Percentiles rank a stretch among this genome's conserved stretches.
phyloP scores from a whole-genome alignment of 2,329 filamentous ascomycete species.

The Cytospora mali region DNA sequence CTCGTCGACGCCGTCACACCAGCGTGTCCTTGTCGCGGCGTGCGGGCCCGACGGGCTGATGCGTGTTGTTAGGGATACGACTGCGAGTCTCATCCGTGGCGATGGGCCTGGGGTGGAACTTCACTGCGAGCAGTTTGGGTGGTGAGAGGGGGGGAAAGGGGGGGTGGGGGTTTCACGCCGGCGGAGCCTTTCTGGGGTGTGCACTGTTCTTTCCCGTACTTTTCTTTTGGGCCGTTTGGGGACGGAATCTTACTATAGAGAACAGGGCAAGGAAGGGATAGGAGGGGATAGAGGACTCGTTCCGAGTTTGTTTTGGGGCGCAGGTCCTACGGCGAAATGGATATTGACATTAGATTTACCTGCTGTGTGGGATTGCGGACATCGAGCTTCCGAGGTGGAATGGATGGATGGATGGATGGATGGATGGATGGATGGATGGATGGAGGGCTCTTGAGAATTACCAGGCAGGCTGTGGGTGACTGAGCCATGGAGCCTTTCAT shows the following conservation, averaged over 20 bases:
- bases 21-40: constrained; percentile 49
- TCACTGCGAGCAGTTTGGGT: constrained; percentile 54
- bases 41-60: constrained; percentile 52
- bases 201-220: background rate
- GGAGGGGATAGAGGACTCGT: background rate
- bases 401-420: background rate
- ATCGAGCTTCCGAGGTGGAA: background rate
- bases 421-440: too few species aligned
- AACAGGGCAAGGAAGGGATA: too few species aligned
- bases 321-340: too few species aligned
- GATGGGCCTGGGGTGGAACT: constrained; percentile 53
- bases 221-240: too few species aligned
- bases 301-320: background rate
- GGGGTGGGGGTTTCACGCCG: too few species aligned
- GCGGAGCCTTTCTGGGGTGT: background rate
- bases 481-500: too few species aligned
- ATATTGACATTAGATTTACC: background rate
- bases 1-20: constrained; percentile 35
- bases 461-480: too few species aligned
- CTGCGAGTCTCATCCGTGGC: constrained; percentile 46
- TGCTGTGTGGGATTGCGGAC: background rate
- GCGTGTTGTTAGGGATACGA: constrained; percentile 46
- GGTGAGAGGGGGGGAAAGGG: constrained; percentile 34
- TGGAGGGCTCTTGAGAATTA: too few species aligned
- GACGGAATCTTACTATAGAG: too few species aligned